Evolutionary conservation across 345 rosid genomes (phyloP), one percentile per base, ranked within the genome.

Genomic region (Eucalyptus globulus): DNA sequence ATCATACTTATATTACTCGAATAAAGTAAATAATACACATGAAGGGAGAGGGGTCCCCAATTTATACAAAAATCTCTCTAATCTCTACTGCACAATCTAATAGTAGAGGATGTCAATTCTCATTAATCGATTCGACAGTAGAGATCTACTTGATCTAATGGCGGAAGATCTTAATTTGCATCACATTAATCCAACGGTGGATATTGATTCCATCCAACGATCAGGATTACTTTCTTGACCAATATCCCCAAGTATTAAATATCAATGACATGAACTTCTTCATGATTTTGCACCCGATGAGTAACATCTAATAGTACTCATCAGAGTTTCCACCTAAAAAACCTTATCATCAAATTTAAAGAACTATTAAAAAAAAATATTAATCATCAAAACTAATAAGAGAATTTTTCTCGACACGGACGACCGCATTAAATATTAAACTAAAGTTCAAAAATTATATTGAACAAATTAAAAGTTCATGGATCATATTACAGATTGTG

Each of bases 361-460:
- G 11, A 53, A 53, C 26, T 21, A 21, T 53, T 53, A 3, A 53
- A 53, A 3, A 53, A 8, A 53, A 1, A 1, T 16, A 0, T 53
- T 53, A 21, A 53, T 19, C 5, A 53, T 53, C 58, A 53, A 21
- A 53, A 53, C 10, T 53, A 21, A 53, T 19, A 53, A 53, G 11
- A 1, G 1, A 8, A 53, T 8, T 53, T 21, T 53, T 19, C 10
- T 53, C 11, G 0, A 53, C 58, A 21, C 0, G 2, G 58, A 2
- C 0, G 49, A 53, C 4, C 5, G 0, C 11, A 8, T 53, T 53
- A 53, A 8, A 53, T 53, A 53, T 21, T 53, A 53, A 10, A 19
- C 9, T 53, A 53, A 53, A 1, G 1, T 53, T 53, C 0, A 8
- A 0, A 8, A 2, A 0, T 53, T 53, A 21, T 0, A 53, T 53